phyloP scores from a whole-genome alignment of 768 basidiomycete species.

The Tulasnella sp. region DNA sequence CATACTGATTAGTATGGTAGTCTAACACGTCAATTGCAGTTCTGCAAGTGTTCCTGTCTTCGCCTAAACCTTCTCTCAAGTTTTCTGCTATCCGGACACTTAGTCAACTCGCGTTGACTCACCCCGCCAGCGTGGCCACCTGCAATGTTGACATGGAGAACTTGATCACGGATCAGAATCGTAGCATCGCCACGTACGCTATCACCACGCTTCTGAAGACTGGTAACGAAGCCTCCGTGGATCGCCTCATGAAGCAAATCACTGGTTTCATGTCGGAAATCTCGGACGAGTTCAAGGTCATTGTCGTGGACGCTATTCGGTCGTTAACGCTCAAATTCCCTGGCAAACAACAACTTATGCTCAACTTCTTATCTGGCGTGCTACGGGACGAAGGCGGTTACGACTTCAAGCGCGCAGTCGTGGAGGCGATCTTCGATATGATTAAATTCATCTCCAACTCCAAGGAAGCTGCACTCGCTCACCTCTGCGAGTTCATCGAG shows the following conservation, averaged over 20 bases:
- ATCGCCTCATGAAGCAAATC: constrained; percentile 98
- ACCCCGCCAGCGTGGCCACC: constrained; percentile 73
- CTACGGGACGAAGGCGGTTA: constrained; percentile 97
- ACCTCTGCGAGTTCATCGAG: constrained; percentile 99
- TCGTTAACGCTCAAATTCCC: constrained; percentile 99
- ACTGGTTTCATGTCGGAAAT: constrained; percentile 98
- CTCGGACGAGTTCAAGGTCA: constrained; percentile 99
- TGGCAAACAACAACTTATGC: constrained; percentile 90
- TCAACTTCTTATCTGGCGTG: constrained; percentile 91
- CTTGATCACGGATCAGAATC: constrained; percentile 88
- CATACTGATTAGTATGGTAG: constrained; percentile 2
- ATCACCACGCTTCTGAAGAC: constrained; percentile 99
- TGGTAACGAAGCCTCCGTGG: constrained; percentile 96
- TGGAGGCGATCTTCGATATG: constrained; percentile 99
- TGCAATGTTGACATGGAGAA: constrained; percentile 97
- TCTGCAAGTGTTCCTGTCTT: constrained; percentile 88
- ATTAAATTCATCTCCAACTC: constrained; percentile 93
- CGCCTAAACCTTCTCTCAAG: constrained; percentile 88
- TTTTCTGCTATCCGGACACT: constrained; percentile 96
- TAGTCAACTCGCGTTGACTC: constrained; percentile 71
- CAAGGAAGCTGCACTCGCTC: constrained; percentile 94
- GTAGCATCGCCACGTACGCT: constrained; percentile 95
- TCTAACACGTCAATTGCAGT: constrained; percentile 36
- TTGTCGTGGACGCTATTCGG: constrained; percentile 97
- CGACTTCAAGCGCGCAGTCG: constrained; percentile 98